Base-by-base conservation (phyloP, 139 green algal species). In the Coccomyxa sp. region DNA sequence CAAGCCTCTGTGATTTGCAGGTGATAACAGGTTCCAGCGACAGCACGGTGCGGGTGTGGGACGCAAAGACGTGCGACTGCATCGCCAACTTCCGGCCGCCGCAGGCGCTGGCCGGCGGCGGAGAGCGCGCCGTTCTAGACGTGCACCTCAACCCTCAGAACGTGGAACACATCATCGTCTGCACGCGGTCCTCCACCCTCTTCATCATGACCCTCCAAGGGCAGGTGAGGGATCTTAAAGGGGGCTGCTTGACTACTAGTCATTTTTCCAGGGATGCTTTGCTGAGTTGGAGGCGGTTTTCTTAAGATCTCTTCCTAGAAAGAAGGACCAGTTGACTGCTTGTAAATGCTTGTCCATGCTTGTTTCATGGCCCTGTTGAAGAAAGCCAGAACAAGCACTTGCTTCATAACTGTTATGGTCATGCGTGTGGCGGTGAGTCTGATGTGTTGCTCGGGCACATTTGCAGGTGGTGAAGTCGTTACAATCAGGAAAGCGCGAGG, bases 1-100 rank as follows among this genome's bases (percentile, higher is more conserved):
- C 57, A 16, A 80, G 16, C 76, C 28, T 38, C 25, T 28, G 23
- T 71, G 63, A 21, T 3, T 11, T 83, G 77, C 87, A 94, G 83
- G 87, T 98, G 57, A 87, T 98, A 78, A 94, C 79, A 25, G 88
- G 84, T 10, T 94, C 90, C 45, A 93, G 89, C 58, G 96, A 99
- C 87, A 93, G 85, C 77, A 98, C 94, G 0, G 94, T 99, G 79
- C 88, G 95, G 1, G 85, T 98, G 32, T 99, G 96, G 96, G 96
- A 99, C 86, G 84, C 89, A 75, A 97, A 97, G 82, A 94, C 88
- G 7, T 95, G 91, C 86, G 96, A 99, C 82, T 97, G 93, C 87
- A 21, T 95, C 15, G 89, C 88, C 45, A 85, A 89, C 0, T 93
- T 96, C 88, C 51, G 79, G 32, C 83, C 83, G 25, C 83, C 83